Percentiles rank a stretch among this genome's conserved stretches.
Evolutionary conservation across 495 filamentous ascomycete genomes (phyloP).

Genomic region (Penicillium daleae): DNA sequence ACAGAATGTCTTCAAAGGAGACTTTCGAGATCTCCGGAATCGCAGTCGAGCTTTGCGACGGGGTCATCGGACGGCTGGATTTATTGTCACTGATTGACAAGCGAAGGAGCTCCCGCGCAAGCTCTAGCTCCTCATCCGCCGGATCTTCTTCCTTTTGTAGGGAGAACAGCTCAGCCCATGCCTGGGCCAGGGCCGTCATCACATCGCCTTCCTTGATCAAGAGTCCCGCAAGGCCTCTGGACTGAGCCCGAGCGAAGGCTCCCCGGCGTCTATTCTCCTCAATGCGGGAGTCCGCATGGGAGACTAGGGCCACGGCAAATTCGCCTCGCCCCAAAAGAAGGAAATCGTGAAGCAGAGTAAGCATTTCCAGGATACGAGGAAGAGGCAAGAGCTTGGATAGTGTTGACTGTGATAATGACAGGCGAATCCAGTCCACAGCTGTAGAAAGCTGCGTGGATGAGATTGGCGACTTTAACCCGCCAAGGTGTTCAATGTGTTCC

Average conservation of each 20-base stretch:
- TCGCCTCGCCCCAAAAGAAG: slow-evolving; percentile 87
- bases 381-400: slow-evolving; percentile 80
- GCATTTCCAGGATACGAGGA: slow-evolving; percentile 71
- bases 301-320: slow-evolving; percentile 83
- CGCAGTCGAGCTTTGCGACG: slow-evolving; percentile 37
- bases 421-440: slow-evolving; percentile 73
- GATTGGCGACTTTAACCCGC: slow-evolving; percentile 71
- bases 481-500: slow-evolving; percentile 73
- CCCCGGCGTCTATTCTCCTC: slow-evolving; percentile 47
- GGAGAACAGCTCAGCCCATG: slow-evolving; percentile 76
- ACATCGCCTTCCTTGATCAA: slow-evolving; percentile 88
- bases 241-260: slow-evolving; percentile 24
- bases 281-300: slow-evolving; percentile 79
- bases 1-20: slow-evolving; percentile 77
- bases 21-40: slow-evolving; percentile 40
- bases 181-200: slow-evolving; percentile 67
- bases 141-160: slow-evolving; percentile 75
- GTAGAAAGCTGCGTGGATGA: slow-evolving; percentile 67
- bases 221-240: slow-evolving; percentile 54
- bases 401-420: slow-evolving; percentile 78
- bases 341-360: slow-evolving; percentile 81
- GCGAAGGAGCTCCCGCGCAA: slow-evolving; percentile 75
- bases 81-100: slow-evolving; percentile 58
- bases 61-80: slow-evolving; percentile 26
- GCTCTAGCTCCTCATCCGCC: slow-evolving; percentile 74